Conservation (phyloP, 495 filamentous ascomycete genomes). For the Penicillium bovifimosum region DNA sequence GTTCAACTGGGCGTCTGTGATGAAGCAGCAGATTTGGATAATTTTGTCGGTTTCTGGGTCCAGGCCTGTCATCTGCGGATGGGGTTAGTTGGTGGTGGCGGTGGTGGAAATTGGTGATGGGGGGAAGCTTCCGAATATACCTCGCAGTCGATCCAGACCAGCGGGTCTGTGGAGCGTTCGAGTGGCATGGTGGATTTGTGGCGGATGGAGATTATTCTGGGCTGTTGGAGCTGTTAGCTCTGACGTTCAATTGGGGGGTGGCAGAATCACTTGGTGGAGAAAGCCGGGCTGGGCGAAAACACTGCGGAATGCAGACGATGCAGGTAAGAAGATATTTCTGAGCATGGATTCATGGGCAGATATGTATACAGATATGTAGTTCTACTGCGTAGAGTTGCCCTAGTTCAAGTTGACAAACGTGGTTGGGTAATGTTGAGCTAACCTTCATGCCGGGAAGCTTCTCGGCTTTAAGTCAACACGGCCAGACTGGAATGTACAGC, state of each 20-base stretch:
- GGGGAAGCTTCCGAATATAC: conserved; percentile 36
- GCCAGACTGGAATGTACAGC: background rate
- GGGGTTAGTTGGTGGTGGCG: conserved; percentile 10
- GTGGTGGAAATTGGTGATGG: background rate
- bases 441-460: background rate
- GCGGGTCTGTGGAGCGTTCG: conserved; percentile 49
- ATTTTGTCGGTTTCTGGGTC: conserved; percentile 73
- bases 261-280: conserved; percentile 26
- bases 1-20: conserved; percentile 75
- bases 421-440: background rate
- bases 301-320: conserved; percentile 1
- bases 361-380: background rate
- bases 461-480: background rate
- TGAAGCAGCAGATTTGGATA: conserved; percentile 88
- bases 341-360: no score
- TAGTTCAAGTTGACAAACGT: background rate
- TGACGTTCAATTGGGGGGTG: background rate
- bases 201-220: background rate
- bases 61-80: conserved; percentile 84
- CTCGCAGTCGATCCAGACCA: conserved; percentile 91
- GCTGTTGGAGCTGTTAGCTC: conserved; percentile 2
- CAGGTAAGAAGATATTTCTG: background rate
- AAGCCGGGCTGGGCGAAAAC: conserved; percentile 12
- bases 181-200: conserved; percentile 33
- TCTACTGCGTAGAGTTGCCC: background rate